Evolutionary conservation across 2,329 filamentous ascomycete species (phyloP).

Genomic region (Byssochlamys sp.): DNA sequence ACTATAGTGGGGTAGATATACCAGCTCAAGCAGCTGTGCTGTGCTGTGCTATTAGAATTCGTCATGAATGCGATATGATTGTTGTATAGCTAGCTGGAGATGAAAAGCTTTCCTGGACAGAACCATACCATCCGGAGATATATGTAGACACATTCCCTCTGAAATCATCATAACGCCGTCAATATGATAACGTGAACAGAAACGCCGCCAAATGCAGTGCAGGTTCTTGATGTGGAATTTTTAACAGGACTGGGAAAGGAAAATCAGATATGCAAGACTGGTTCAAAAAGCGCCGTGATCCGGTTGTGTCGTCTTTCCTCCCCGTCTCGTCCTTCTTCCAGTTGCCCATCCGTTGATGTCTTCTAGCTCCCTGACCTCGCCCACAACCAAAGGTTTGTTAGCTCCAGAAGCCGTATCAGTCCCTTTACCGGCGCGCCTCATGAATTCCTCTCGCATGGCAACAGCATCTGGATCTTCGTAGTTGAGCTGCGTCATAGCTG

Average conservation of each 20-base stretch:
- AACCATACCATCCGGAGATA: background rate
- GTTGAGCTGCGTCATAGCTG: slow-evolving; percentile 38
- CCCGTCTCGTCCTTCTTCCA: slow-evolving; percentile 27
- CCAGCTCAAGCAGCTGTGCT: background rate
- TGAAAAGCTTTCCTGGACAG: background rate
- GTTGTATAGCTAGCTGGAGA: background rate
- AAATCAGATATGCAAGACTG: background rate
- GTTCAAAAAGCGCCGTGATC: slow-evolving; percentile 8
- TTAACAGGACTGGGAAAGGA: background rate
- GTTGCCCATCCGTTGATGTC: slow-evolving; percentile 22
- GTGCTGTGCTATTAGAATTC: no score
- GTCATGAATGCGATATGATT: background rate
- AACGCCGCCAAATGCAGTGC: background rate
- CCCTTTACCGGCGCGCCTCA: slow-evolving; percentile 37
- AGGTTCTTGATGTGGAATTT: background rate
- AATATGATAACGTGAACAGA: background rate
- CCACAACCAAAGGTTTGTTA: slow-evolving; percentile 13
- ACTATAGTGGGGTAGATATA: no score
- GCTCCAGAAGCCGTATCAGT: slow-evolving; percentile 20
- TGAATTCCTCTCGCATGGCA: slow-evolving; percentile 47
- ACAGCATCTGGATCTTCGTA: slow-evolving; percentile 44
- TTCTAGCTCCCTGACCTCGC: slow-evolving; percentile 25
- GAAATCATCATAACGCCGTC: background rate
- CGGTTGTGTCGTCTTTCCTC: slow-evolving; percentile 14
- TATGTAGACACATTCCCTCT: background rate